phyloP scores from a whole-genome alignment of 805 yeast genomes.

The Saturnispora saitoi region DNA sequence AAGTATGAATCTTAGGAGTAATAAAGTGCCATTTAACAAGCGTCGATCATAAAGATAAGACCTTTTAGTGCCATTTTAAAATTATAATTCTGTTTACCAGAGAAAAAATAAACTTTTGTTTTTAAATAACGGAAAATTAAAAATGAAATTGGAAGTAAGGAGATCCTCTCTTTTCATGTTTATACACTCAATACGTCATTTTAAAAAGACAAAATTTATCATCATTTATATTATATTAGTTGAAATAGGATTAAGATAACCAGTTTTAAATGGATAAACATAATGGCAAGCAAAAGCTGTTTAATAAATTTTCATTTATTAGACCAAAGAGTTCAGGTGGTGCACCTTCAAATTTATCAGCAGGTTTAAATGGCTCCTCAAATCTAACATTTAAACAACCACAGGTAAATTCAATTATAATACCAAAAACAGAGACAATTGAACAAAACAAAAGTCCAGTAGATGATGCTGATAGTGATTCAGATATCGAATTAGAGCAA shows the following conservation, averaged over 20 bases:
- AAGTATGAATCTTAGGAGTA: too few relatives aligned
- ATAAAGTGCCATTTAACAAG: too few relatives aligned
- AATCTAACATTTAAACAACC: not conserved
- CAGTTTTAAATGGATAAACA: not conserved
- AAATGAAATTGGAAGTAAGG: too few relatives aligned
- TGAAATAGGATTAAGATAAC: not conserved
- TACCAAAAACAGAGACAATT: not conserved
- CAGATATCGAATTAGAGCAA: conserved; percentile 18
- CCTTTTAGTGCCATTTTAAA: not conserved
- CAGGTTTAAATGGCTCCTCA: not conserved
- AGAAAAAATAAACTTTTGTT: too few relatives aligned
- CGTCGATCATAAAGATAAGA: too few relatives aligned
- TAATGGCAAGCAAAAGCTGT: not conserved
- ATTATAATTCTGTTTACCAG: too few relatives aligned
- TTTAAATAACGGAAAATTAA: too few relatives aligned
- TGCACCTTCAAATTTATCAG: not conserved
- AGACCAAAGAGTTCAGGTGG: not conserved
- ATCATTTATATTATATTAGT: not conserved
- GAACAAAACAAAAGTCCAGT: not conserved
- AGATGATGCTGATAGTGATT: not conserved
- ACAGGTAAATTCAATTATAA: not conserved
- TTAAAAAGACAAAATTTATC: not conserved
- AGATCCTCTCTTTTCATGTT: too few relatives aligned
- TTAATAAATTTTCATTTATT: not conserved
- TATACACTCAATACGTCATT: too few relatives aligned